A percentile compares a stretch with the other conserved stretches of the same genome.
phyloP scores from a whole-genome alignment of 169 alveolate genomes.

The Plasmodium falciparum region DNA sequence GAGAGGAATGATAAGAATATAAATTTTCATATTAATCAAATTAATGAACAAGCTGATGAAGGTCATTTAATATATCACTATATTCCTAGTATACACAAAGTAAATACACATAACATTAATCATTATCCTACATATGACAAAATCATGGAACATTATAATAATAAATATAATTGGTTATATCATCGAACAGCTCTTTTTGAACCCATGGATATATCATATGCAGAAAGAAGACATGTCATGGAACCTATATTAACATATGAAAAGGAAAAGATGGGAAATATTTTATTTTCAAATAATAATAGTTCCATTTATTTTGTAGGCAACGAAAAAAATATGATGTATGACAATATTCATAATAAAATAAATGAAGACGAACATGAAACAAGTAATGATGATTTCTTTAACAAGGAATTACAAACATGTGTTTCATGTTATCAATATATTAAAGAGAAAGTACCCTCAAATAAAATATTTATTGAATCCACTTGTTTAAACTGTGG shows the following conservation, averaged over 20 bases:
- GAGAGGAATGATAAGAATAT: neutral
- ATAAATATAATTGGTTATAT: constrained; percentile 10
- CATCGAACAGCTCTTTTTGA: constrained; percentile 6
- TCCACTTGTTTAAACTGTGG: constrained; percentile 58
- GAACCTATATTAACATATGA: neutral
- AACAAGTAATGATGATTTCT: constrained; percentile 14
- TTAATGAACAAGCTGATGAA: too few species aligned
- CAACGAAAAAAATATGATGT: neutral
- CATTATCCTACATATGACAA: constrained; percentile 2
- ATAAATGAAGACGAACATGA: neutral
- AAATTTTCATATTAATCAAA: too few species aligned
- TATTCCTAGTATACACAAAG: neutral
- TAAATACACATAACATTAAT: constrained; percentile 9
- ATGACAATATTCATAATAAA: neutral
- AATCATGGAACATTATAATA: constrained; percentile 11
- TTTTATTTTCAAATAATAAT: constrained; percentile 1
- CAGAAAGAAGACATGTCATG: neutral
- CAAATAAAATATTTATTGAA: constrained; percentile 7
- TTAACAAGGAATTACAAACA: constrained; percentile 29
- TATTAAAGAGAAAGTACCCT: constrained; percentile 25
- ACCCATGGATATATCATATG: constrained; percentile 11
- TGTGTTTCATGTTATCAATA: constrained; percentile 69
- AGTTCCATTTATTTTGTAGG: too few species aligned
- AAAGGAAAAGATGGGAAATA: constrained; percentile 7
- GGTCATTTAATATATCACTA: too few species aligned